Percentiles rank a stretch among this genome's conserved stretches.
These are phyloP conservation scores for Osmanthus fragrans DNA, from an alignment of 257 asterid genomes.

Conservation along the genomic window DNA sequence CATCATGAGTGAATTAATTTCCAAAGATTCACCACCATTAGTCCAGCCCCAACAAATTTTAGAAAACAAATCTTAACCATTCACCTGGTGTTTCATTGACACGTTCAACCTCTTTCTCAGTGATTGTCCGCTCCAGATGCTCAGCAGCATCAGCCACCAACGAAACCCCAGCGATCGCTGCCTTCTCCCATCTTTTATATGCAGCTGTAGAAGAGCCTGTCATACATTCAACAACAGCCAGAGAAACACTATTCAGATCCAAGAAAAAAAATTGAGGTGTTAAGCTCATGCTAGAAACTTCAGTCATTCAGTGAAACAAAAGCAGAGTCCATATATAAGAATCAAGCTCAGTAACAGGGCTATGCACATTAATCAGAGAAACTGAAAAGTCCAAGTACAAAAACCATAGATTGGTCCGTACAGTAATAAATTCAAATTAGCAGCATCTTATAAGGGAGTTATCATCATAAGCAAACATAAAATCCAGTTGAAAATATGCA, in stretches of 20 bases:
- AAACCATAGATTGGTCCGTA: neutral
- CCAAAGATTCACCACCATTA: slow-evolving; percentile 15
- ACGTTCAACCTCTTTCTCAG: slow-evolving; percentile 59
- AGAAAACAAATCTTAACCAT: slow-evolving; percentile 17
- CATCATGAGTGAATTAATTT: slow-evolving; percentile 23
- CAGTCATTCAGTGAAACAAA: slow-evolving; percentile 13
- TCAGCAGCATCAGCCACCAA: slow-evolving; percentile 99
- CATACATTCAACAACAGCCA: slow-evolving; percentile 23
- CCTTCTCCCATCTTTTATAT: slow-evolving; percentile 97
- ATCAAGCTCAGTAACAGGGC: neutral
- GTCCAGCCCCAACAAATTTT: slow-evolving; percentile 6
- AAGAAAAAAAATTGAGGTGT: slow-evolving; percentile 8
- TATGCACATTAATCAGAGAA: neutral
- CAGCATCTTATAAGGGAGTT: neutral
- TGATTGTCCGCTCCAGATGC: slow-evolving; percentile 79
- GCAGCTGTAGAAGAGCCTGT: slow-evolving; percentile 77
- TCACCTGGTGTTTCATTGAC: slow-evolving; percentile 60
- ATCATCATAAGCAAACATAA: neutral
- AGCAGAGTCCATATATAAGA: neutral
- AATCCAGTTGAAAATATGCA: neutral
- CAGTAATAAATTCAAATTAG: slow-evolving; percentile 1
- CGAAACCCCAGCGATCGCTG: slow-evolving; percentile 99
- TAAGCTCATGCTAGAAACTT: slow-evolving; percentile 6
- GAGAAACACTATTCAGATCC: slow-evolving; percentile 7
- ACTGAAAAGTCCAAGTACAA: slow-evolving; percentile 12